A percentile compares a stretch with the other conserved stretches of the same genome.
phyloP scores from a whole-genome alignment of 1,284 basidiomycete species.

The Boletus semigastroideus region DNA sequence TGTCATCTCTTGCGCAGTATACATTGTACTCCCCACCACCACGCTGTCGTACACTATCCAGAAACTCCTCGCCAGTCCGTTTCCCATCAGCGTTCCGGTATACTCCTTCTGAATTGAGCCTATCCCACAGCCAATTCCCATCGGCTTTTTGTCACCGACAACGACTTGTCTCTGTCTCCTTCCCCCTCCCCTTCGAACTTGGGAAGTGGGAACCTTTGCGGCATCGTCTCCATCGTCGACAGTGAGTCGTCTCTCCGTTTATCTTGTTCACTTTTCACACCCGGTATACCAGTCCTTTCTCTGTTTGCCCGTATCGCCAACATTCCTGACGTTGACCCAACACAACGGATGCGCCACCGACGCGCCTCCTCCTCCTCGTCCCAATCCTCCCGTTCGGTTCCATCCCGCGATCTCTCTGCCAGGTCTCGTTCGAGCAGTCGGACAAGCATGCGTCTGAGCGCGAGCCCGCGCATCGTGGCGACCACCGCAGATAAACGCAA shows the following conservation, averaged over 20 bases:
- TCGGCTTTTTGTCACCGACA: constrained; percentile 71
- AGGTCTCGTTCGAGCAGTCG: constrained; percentile 50
- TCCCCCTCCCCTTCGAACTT: constrained; percentile 43
- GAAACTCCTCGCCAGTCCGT: constrained; percentile 75
- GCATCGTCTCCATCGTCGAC: constrained; percentile 77
- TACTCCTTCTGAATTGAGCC: constrained; percentile 1
- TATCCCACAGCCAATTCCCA: constrained; percentile 63
- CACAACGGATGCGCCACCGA: constrained; percentile 69
- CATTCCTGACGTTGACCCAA: constrained; percentile 68
- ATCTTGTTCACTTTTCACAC: not conserved
- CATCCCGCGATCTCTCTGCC: constrained; percentile 20
- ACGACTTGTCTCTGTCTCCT: constrained; percentile 41
- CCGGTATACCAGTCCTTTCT: constrained; percentile 56
- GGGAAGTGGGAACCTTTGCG: constrained; percentile 52
- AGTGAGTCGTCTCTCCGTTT: constrained; percentile 43
- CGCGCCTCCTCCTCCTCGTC: constrained; percentile 70
- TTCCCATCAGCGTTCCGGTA: not conserved
- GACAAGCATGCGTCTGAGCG: constrained; percentile 45
- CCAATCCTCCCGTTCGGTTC: constrained; percentile 33
- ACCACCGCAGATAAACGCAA: constrained; percentile 34
- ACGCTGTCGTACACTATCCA: constrained; percentile 67
- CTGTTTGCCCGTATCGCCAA: constrained; percentile 71
- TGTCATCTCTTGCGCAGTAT: constrained; percentile 45
- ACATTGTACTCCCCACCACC: constrained; percentile 64
- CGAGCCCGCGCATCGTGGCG: constrained; percentile 36